Base-by-base conservation (phyloP, 441 rosid species). In the Pelargonium citronellum region DNA sequence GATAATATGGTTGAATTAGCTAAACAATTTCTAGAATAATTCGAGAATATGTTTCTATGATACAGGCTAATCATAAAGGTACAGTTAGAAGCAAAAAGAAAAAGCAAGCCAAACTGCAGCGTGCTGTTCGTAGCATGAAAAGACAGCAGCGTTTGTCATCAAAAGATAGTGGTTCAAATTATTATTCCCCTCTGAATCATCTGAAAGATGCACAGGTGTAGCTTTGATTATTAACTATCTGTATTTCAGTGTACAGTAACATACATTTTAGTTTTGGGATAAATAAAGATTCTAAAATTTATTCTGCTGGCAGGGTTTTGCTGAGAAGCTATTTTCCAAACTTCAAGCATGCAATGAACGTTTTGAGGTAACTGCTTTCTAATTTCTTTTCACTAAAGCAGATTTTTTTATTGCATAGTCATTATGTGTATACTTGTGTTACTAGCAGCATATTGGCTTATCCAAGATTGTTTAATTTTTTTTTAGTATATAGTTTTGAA, bases 41-140 rank as follows among this genome's bases (percentile, higher is more conserved):
- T 58, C 27, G 16, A 13, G 64, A 30, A 30, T 30, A 30, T 30
- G 20, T 58, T 20, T 58, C 64, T 8, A 58, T 58, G 64, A 30
- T 19, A 22, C 80, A 90, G 98, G 99, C 98, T 34, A 75, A 75
- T 72, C 84, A 89, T 85, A 84, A 86, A 78, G 98, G 97, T 69
- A 95, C 99, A 24, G 69, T 78, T 69, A 74, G 97, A 68, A 92
- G 97, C 84, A 95, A 95, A 87, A 95, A 88, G 86, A 90, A 92
- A 80, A 95, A 92, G 91, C 85, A 92, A 82, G 99, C 99, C 64
- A 95, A 92, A 80, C 78, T 95, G 83, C 87, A 87, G 79, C 93
- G 97, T 67, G 95, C 87, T 19, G 70, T 86, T 65, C 84, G 88
- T 55, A 90, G 85, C 87, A 86, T 92, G 83, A 92, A 89, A 74